phyloP scores from a whole-genome alignment of 345 rosid genomes.

The Populus simonii region DNA sequence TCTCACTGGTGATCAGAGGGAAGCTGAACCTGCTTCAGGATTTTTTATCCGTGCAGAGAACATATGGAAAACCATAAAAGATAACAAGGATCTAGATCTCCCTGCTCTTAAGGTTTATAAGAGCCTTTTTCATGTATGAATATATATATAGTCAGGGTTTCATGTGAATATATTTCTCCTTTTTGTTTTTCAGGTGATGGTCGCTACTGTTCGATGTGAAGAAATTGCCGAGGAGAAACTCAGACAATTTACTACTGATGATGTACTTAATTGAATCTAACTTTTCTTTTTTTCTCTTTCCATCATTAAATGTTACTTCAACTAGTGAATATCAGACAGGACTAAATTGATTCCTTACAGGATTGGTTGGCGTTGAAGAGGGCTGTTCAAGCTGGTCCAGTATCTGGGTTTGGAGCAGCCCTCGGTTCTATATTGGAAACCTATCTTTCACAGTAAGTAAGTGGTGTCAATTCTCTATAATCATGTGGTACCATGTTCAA shows the following conservation, averaged over 20 bases:
- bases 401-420: constrained; percentile 32
- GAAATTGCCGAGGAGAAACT: constrained; percentile 36
- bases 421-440: constrained; percentile 26
- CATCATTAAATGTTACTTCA: background rate
- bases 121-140: background rate
- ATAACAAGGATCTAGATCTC: constrained; percentile 35
- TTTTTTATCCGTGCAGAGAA: constrained; percentile 30
- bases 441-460: constrained; percentile 25
- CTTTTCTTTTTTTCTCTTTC: background rate
- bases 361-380: constrained; percentile 31
- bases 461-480: background rate
- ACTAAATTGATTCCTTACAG: constrained; percentile 8
- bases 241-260: constrained; percentile 12
- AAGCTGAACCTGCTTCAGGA: constrained; percentile 36
- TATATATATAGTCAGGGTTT: background rate
- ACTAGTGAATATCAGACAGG: background rate
- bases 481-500: background rate
- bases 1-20: constrained; percentile 31
- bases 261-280: constrained; percentile 13
- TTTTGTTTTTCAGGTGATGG: constrained; percentile 33
- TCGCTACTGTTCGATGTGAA: constrained; percentile 37
- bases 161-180: background rate
- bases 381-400: constrained; percentile 32
- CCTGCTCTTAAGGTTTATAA: constrained; percentile 32
- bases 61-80: constrained; percentile 35